Percentiles rank a stretch among this genome's conserved stretches.
phyloP scores from a whole-genome alignment of 805 yeast genomes.

The Kluyveromyces aestuarii region DNA sequence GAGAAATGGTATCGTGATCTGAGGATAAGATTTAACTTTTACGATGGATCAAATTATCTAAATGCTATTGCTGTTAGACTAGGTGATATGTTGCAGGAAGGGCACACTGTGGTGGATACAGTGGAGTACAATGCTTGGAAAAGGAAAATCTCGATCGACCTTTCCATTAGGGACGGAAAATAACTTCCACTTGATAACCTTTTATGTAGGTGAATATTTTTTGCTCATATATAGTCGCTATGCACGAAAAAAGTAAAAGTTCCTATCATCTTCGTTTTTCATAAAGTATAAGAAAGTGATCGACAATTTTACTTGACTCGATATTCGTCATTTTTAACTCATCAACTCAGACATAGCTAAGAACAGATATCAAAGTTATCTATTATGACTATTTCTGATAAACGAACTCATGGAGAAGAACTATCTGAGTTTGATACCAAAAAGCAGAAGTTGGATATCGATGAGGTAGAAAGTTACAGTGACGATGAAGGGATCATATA shows the following conservation, averaged over 20 bases:
- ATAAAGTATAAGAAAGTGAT: not conserved
- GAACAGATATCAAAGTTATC: not conserved
- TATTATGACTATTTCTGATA: not conserved
- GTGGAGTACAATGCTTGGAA: constrained; percentile 30
- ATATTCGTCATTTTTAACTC: too few species aligned
- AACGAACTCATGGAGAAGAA: not conserved
- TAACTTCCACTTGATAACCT: not conserved
- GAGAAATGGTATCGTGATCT: constrained; percentile 56
- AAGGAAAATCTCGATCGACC: constrained; percentile 19
- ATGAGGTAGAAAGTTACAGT: not conserved
- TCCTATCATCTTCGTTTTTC: not conserved
- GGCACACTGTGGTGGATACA: constrained; percentile 23
- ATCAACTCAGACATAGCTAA: not conserved
- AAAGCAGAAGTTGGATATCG: not conserved
- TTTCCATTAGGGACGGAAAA: constrained; percentile 16
- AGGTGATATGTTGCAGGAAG: constrained; percentile 31
- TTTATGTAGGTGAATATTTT: not conserved
- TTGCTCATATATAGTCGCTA: not conserved
- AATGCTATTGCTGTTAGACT: constrained; percentile 16
- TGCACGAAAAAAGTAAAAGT: not conserved
- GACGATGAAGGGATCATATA: not conserved
- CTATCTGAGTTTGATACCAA: not conserved
- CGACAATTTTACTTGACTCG: not conserved
- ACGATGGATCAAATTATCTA: constrained; percentile 23
- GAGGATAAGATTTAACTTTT: constrained; percentile 34